Evolutionary conservation across 805 yeast species (phyloP).

Genomic region (Candida insectorum): DNA sequence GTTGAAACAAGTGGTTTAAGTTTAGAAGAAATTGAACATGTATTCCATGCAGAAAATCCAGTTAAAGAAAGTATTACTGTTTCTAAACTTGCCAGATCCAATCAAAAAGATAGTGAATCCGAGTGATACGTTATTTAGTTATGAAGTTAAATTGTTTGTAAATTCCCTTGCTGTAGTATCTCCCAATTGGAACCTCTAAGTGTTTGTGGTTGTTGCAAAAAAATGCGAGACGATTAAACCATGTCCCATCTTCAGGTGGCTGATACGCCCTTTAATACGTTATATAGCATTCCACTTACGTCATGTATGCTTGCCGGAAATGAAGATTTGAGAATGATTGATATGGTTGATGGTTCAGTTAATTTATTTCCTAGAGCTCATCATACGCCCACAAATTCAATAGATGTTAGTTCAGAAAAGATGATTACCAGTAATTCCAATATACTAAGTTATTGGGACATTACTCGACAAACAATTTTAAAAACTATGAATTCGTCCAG

Average conservation of each 20-base stretch:
- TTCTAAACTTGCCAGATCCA: conserved; percentile 1
- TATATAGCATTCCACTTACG: conserved; percentile 1
- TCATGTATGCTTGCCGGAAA: conserved; percentile 2
- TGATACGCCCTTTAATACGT: conserved; percentile 1
- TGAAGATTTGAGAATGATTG: conserved; percentile 1
- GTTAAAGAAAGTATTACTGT: conserved; percentile 11
- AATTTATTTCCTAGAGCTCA: conserved; percentile 3
- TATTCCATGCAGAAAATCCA: conserved; percentile 13
- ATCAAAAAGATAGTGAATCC: conserved; percentile 1
- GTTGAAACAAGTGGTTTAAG: conserved; percentile 18
- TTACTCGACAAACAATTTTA: conserved; percentile 8
- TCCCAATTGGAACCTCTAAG: background rate
- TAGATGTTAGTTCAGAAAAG: background rate
- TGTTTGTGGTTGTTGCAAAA: background rate
- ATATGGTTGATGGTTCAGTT: conserved; percentile 3
- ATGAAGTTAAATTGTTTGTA: too few relatives aligned
- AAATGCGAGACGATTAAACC: background rate
- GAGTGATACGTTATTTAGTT: too few relatives aligned
- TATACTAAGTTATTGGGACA: conserved; percentile 18
- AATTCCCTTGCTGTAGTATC: too few relatives aligned
- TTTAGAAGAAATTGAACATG: conserved; percentile 19
- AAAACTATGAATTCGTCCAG: conserved; percentile 1
- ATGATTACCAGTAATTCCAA: conserved; percentile 11
- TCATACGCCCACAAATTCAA: conserved; percentile 5
- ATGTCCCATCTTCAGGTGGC: conserved; percentile 1